A percentile compares a stretch with the other conserved stretches of the same genome.
Evolutionary conservation across 371 early-diverging fungal species (phyloP).

Genomic region (Syncephalastrum sp.): DNA sequence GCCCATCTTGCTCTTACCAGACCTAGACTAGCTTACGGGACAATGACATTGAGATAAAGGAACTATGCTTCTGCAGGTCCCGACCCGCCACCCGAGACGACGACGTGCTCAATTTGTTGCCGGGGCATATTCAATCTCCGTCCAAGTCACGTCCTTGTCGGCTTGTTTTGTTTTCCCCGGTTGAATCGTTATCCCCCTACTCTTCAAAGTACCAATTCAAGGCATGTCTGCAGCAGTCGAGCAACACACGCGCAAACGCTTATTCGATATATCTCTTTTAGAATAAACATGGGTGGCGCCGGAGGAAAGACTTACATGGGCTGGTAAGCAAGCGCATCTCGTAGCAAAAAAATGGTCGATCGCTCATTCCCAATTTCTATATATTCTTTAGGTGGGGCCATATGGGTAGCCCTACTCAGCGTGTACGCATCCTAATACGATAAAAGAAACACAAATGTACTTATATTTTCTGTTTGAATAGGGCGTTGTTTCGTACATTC

Average conservation of each 20-base stretch:
- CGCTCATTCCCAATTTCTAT: too few relatives aligned
- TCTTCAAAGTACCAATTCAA: conserved; percentile 1
- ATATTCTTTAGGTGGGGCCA: conserved; percentile 67
- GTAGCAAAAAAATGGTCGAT: background rate
- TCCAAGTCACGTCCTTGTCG: conserved; percentile 6
- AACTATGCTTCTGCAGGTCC: too few relatives aligned
- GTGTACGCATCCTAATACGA: conserved; percentile 25
- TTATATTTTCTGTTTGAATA: conserved; percentile 22
- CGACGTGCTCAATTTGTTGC: background rate
- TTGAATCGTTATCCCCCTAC: conserved; percentile 5
- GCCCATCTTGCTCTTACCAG: too few relatives aligned
- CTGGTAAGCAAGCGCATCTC: conserved; percentile 25
- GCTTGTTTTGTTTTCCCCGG: conserved; percentile 6
- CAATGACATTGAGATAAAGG: too few relatives aligned
- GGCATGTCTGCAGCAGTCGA: background rate
- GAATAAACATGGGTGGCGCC: conserved; percentile 37
- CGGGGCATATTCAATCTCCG: background rate
- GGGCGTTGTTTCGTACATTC: conserved; percentile 71
- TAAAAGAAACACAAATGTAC: background rate
- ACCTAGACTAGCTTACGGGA: too few relatives aligned
- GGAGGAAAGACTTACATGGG: conserved; percentile 43
- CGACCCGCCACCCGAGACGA: background rate
- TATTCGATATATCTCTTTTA: background rate
- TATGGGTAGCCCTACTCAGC: conserved; percentile 73
- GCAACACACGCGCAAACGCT: background rate